Evolutionary conservation across 2,329 filamentous ascomycete genomes (phyloP), one percentile per base, ranked within the genome.

Genomic region (Aspergillus hiratsukae): DNA sequence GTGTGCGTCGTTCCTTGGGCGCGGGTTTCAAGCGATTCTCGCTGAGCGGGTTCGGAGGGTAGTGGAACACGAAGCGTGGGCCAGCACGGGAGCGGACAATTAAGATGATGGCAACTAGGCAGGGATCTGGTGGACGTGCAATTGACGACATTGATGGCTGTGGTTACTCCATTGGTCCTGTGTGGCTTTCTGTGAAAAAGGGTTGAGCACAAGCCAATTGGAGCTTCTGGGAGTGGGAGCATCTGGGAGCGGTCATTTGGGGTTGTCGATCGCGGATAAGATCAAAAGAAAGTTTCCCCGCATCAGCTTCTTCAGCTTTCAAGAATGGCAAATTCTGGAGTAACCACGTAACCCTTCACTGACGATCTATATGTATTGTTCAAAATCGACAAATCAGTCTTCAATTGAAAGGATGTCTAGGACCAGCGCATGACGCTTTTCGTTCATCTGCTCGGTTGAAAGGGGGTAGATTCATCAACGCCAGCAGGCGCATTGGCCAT

Each of bases 41-140:
- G 61, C 71, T 71, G 55, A 77, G 73, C 61, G 79, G 72, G 66
- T 77, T 74, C 64, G 86, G 82, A n/a, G 91, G 91, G 68, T 94
- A 94, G 73, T 96, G 90, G 73, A 92, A 96, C 66, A 94, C 88
- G 66, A 94, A 88, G 61, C 86, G 85, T 28, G 91, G 89, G 17
- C 91, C 90, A 64, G 90, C 88, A 62, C 88, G 85, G 35, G 88
- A 89, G 62, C 88, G 83, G 66, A 90, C 85, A 62, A 91, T 84
- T 41, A 93, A 82, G 52, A 90, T 84, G 56, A 93, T 84, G 45
- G 87, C 89, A 52, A 92, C 72, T 49, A 87, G 78, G 60, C 80
- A 82, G 46, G 82, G 78, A 64, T 83, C 80, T 52, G 80, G 79
- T 43, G 79, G 77, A 7, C 78, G 74, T 21, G 72, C 71, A 54